phyloP scores from a whole-genome alignment of 495 filamentous ascomycete genomes.

The Aspergillus steynii region DNA sequence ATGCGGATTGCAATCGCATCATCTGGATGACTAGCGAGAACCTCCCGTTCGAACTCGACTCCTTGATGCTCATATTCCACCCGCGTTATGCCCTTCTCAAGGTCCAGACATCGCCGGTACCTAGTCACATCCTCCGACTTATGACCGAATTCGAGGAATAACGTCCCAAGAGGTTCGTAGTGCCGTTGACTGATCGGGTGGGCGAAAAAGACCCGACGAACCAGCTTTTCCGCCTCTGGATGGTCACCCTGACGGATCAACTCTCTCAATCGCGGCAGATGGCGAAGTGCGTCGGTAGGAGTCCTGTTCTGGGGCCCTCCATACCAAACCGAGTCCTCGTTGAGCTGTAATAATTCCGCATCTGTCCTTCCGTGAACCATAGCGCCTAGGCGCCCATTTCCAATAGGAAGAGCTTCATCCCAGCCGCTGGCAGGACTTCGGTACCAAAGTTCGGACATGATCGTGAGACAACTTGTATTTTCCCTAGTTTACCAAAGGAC shows the following conservation, averaged over 20 bases:
- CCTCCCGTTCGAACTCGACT: constrained; percentile 34
- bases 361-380: constrained; percentile 48
- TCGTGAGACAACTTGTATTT: neutral
- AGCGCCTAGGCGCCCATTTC: constrained; percentile 55
- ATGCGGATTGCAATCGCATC: constrained; percentile 44
- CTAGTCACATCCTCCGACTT: constrained; percentile 23
- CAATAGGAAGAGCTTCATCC: constrained; percentile 43
- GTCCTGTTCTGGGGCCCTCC: constrained; percentile 49
- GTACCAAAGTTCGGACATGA: constrained; percentile 38
- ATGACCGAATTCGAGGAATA: constrained; percentile 49
- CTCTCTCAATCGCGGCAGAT: constrained; percentile 38
- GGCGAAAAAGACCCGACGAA: constrained; percentile 40
- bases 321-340: constrained; percentile 57
- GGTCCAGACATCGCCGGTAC: constrained; percentile 49
- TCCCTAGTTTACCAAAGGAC: neutral
- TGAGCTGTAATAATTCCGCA: constrained; percentile 49
- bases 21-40: constrained; percentile 42
- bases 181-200: constrained; percentile 44
- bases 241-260: constrained; percentile 44
- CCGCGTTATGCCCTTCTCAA: constrained; percentile 33
- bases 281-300: constrained; percentile 34
- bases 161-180: constrained; percentile 49
- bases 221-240: constrained; percentile 40
- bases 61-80: constrained; percentile 39
- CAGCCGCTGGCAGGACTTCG: constrained; percentile 21